A percentile compares a stretch with the other conserved stretches of the same genome.
Conservation (phyloP, 1,139 yeast genomes). For the Yamadazyma kanchanaburiensis region DNA sequence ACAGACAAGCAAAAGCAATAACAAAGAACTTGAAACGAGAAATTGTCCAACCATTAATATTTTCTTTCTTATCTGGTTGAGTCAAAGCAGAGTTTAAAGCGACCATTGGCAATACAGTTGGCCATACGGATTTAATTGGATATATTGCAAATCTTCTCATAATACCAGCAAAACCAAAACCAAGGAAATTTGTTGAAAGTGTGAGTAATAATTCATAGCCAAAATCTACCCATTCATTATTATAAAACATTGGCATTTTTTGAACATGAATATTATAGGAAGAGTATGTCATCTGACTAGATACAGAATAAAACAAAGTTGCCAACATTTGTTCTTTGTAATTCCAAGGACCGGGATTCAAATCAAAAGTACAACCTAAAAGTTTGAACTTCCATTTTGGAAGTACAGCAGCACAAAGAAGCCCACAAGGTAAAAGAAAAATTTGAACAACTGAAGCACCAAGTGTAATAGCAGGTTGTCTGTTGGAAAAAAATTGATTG, state of each 20-base stretch:
- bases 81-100: slow-evolving; percentile 55
- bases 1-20: slow-evolving; percentile 18
- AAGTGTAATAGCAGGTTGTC: slow-evolving; percentile 51
- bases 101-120: slow-evolving; percentile 49
- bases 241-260: slow-evolving; percentile 35
- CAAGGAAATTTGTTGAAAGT: slow-evolving; percentile 54
- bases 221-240: slow-evolving; percentile 38
- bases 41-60: slow-evolving; percentile 35
- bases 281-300: slow-evolving; percentile 44
- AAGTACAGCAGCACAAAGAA: slow-evolving; percentile 28
- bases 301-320: slow-evolving; percentile 37
- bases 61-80: slow-evolving; percentile 37
- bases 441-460: slow-evolving; percentile 51
- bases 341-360: slow-evolving; percentile 60
- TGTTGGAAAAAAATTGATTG: slow-evolving; percentile 55
- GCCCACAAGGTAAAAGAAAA: slow-evolving; percentile 57
- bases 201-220: slow-evolving; percentile 52
- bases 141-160: slow-evolving; percentile 55
- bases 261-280: slow-evolving; percentile 43
- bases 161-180: slow-evolving; percentile 64
- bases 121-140: slow-evolving; percentile 58
- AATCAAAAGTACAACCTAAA: slow-evolving; percentile 35
- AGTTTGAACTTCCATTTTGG: slow-evolving; percentile 47
- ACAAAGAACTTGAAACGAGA: slow-evolving; percentile 31
- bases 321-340: slow-evolving; percentile 60